Evolutionary conservation across 2,329 filamentous ascomycete genomes (phyloP), one percentile per base, ranked within the genome.

Genomic region (Trichoderma guizhouense): DNA sequence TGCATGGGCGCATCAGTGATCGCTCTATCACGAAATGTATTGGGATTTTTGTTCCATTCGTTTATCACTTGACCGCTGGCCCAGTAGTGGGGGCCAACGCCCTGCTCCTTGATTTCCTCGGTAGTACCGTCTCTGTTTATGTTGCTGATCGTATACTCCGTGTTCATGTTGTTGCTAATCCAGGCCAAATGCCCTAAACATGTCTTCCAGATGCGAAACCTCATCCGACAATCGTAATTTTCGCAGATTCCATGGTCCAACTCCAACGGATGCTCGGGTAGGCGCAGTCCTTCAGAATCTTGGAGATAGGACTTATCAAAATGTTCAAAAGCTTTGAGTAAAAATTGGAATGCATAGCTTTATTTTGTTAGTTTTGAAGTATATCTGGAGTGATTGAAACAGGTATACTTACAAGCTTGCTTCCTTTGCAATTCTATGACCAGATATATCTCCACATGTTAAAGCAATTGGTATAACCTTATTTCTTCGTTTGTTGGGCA

Each of bases 21-120:
- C 1, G 11, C 18, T 47, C 5, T 21, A 47, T 12, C n/a, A 2
- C 6, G 3, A 11, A 47, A 43, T 43, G 3, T 1, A 1, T 0
- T 1, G 43, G n/a, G 9, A 0, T 11, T 0, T 1, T 47, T 1
- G 2, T 21, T 6, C 43, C 43, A 21, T 2, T 1, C 18, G 8
- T 21, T 5, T 21, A 47, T 47, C 21, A 21, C 4, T 21, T 21
- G 18, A 11, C 43, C 43, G 9, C 9, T 21, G 2, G n/a, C n/a
- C 43, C 43, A 47, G n/a, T 47, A 6, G 5, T 47, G 43, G 1
- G 43, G 43, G 4, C 0, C 2, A 2, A 47, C n/a, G 2, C 43
- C 18, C 2, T 21, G 18, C n/a, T 47, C 9, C 8, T 12, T 21
- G 1, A 21, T 12, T 47, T 47, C 15, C 0, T n/a, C 3, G 7